A percentile compares a stretch with the other conserved stretches of the same genome.
Conservation (phyloP, 345 rosid genomes). For the Psidium guajava region DNA sequence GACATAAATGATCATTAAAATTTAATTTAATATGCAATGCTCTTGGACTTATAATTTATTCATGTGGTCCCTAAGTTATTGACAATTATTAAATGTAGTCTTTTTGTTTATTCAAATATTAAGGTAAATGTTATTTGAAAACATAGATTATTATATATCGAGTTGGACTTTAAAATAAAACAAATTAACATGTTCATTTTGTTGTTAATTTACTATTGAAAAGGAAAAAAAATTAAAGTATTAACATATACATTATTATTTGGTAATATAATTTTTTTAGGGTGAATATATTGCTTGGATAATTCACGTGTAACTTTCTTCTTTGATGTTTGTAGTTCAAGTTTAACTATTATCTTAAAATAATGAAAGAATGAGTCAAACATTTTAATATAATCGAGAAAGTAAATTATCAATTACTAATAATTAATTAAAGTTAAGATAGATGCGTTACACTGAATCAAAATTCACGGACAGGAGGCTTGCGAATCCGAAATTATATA, state of each 20-base stretch:
- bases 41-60: not conserved
- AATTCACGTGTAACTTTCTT: not conserved
- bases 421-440: not conserved
- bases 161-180: not conserved
- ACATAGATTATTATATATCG: too few species aligned
- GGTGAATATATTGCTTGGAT: not conserved
- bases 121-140: too few species aligned
- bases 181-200: not conserved
- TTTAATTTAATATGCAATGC: too few species aligned
- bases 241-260: not conserved
- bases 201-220: not conserved
- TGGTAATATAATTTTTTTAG: not conserved
- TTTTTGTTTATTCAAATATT: not conserved
- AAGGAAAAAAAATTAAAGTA: not conserved
- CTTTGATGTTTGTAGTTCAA: not conserved
- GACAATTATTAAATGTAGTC: not conserved
- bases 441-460: rapidly evolving
- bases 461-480: rapidly evolving
- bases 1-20: too few species aligned
- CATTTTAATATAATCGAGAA: not conserved
- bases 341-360: not conserved
- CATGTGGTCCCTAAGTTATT: rapidly evolving
- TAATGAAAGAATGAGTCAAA: not conserved
- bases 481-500: not conserved
- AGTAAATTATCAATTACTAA: not conserved